phyloP scores from a whole-genome alignment of 2,329 filamentous ascomycete species.

The Colletotrichum australisinense region DNA sequence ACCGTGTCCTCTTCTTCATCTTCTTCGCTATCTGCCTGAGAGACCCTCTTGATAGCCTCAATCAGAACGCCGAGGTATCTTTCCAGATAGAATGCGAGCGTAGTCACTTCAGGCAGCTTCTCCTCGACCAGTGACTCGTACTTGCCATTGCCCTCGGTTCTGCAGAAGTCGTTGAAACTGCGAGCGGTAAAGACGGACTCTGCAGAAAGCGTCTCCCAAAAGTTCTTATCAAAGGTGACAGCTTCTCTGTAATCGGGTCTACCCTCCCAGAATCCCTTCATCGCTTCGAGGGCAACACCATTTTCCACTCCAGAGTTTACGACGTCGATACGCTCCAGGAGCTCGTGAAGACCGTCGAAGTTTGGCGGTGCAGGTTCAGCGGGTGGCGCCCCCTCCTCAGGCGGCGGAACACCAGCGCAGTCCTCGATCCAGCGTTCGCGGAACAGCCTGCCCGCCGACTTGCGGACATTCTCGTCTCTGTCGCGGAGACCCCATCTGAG shows the following conservation, averaged over 20 bases:
- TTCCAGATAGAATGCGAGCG: slow-evolving; percentile 87
- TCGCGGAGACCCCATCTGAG: slow-evolving; percentile 95
- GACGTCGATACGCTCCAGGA: slow-evolving; percentile 93
- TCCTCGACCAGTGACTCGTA: slow-evolving; percentile 85
- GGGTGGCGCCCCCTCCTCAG: slow-evolving; percentile 67
- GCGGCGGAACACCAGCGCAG: slow-evolving; percentile 77
- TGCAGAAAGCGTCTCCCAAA: slow-evolving; percentile 84
- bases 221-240: slow-evolving; percentile 77
- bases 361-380: slow-evolving; percentile 72
- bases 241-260: slow-evolving; percentile 84
- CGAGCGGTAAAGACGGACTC: slow-evolving; percentile 91
- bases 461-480: slow-evolving; percentile 92
- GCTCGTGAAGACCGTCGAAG: slow-evolving; percentile 86
- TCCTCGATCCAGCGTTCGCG: slow-evolving; percentile 98
- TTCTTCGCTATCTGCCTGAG: slow-evolving; percentile 66
- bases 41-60: slow-evolving; percentile 69
- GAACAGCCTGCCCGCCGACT: slow-evolving; percentile 90
- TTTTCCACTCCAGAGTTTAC: slow-evolving; percentile 90
- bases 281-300: slow-evolving; percentile 91
- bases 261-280: slow-evolving; percentile 96
- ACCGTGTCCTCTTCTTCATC: slow-evolving; percentile 85
- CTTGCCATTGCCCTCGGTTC: slow-evolving; percentile 77
- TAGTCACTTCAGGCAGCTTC: slow-evolving; percentile 94
- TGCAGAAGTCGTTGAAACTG: slow-evolving; percentile 95
- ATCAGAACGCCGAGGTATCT: slow-evolving; percentile 79